These are phyloP conservation scores for Claviceps pusilla DNA, from an alignment of 2,329 filamentous ascomycete species.

Conservation along the genomic window DNA sequence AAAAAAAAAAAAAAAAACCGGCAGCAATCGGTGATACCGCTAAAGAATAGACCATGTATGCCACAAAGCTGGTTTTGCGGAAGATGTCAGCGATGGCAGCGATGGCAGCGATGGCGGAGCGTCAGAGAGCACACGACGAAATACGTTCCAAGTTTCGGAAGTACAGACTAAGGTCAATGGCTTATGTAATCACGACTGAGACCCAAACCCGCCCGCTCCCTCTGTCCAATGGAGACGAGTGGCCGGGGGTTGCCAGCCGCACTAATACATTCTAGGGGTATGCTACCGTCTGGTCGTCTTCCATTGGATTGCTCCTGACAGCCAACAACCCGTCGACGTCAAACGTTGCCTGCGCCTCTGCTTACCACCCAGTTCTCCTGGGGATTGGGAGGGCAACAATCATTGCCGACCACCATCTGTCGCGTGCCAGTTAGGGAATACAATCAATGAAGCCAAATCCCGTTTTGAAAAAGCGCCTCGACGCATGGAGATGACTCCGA, in stretches of 20 bases:
- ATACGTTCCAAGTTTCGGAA: neutral
- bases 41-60: neutral
- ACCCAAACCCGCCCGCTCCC: neutral
- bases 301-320: neutral
- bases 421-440: neutral
- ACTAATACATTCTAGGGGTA: neutral
- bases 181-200: neutral
- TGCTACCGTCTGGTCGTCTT: neutral
- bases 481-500: constrained; percentile 13
- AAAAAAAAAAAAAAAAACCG: neutral
- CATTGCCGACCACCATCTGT: neutral
- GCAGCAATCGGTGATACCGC: neutral
- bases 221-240: neutral
- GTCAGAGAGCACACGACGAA: no score
- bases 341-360: neutral
- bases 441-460: neutral
- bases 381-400: neutral
- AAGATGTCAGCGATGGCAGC: no score
- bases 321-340: neutral
- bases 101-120: neutral
- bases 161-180: neutral
- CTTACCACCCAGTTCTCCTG: neutral
- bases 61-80: neutral
- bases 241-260: neutral
- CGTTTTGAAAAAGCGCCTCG: neutral